Percentiles rank a stretch among this genome's conserved stretches.
These are phyloP conservation scores for Russula sp. DNA, from an alignment of 768 basidiomycete species.

Conservation along the genomic window DNA sequence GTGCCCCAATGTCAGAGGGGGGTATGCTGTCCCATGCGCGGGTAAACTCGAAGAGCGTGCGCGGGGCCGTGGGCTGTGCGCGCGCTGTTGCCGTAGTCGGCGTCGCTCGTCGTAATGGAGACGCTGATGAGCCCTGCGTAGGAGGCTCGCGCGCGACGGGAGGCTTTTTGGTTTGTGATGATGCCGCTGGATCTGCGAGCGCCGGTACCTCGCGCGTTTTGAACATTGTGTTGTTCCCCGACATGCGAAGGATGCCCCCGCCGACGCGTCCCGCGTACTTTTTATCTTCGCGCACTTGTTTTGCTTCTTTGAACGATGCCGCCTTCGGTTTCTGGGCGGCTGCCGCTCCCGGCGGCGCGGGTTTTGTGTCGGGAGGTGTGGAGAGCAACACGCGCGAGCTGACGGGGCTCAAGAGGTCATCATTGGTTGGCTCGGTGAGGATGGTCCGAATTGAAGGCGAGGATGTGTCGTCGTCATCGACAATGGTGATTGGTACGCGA, in stretches of 20 bases:
- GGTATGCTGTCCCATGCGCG: constrained; percentile 47
- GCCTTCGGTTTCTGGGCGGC: constrained; percentile 23
- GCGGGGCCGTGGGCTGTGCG: constrained; percentile 31
- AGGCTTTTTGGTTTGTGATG: neutral
- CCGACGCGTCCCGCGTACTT: constrained; percentile 41
- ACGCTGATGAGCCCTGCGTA: neutral
- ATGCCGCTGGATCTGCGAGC: neutral
- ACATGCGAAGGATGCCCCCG: constrained; percentile 66
- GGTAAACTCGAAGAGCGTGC: constrained; percentile 52
- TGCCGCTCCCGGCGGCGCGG: constrained; percentile 15
- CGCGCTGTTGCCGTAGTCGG: constrained; percentile 25
- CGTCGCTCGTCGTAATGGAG: constrained; percentile 2
- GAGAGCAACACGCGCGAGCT: constrained; percentile 18
- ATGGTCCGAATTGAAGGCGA: constrained; percentile 12
- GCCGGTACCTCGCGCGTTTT: constrained; percentile 28
- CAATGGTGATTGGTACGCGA: constrained; percentile 58
- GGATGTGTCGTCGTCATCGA: constrained; percentile 40
- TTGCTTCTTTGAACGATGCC: constrained; percentile 51
- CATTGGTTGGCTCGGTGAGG: neutral
- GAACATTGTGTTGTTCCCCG: constrained; percentile 58
- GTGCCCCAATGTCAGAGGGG: constrained; percentile 34
- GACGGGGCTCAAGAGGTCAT: constrained; percentile 21
- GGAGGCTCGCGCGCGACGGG: neutral
- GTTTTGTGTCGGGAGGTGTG: constrained; percentile 6
- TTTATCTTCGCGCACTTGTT: constrained; percentile 45